These are phyloP conservation scores for Excoecaria agallocha DNA, from an alignment of 345 rosid species.

Conservation along the genomic window DNA sequence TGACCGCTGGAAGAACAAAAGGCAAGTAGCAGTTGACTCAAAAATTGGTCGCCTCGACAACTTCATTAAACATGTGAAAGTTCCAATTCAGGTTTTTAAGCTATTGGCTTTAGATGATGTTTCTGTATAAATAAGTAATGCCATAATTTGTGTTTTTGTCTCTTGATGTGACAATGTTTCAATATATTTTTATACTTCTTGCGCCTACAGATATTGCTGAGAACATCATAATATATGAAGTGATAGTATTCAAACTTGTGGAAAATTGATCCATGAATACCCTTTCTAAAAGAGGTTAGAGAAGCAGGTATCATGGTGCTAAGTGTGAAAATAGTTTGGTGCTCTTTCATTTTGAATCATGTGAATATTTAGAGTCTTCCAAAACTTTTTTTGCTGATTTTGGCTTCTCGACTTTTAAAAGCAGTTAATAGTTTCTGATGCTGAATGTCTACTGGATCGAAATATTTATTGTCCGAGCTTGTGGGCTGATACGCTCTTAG, in stretches of 20 bases:
- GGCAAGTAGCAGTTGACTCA: slow-evolving; percentile 89
- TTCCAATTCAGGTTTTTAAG: slow-evolving; percentile 77
- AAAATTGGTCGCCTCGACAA: slow-evolving; percentile 80
- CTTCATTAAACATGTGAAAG: slow-evolving; percentile 66
- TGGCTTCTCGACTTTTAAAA: slow-evolving; percentile 4
- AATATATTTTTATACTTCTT: background rate
- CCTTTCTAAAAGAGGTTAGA: background rate
- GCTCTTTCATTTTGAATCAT: background rate
- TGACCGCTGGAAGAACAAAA: slow-evolving; percentile 94
- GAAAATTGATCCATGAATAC: background rate
- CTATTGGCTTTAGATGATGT: background rate
- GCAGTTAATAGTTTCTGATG: background rate
- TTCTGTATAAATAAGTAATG: background rate
- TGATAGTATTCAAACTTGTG: background rate
- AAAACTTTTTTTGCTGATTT: background rate
- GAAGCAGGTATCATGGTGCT: background rate
- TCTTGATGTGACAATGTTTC: background rate
- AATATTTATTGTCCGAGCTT: background rate
- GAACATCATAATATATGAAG: background rate
- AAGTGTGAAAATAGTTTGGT: background rate
- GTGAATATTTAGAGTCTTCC: background rate
- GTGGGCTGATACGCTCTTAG: background rate
- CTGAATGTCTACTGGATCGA: background rate
- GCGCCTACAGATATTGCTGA: background rate
- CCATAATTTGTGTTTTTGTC: background rate